Evolutionary conservation across 169 alveolate genomes (phyloP).

Genomic region (Plasmodium blacklocki): DNA sequence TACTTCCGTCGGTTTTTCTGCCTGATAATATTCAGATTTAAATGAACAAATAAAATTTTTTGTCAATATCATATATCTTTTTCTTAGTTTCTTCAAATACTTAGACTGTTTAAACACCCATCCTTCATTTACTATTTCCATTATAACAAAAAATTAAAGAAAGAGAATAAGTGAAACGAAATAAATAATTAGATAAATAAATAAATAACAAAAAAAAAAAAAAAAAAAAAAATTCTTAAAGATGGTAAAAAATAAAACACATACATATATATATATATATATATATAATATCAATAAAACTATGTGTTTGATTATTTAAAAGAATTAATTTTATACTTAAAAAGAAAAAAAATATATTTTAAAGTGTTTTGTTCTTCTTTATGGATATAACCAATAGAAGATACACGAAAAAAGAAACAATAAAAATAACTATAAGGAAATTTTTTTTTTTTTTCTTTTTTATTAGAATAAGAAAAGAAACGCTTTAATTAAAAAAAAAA

Average conservation of each 20-base stretch:
- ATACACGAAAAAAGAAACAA: background rate
- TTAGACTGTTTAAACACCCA: conserved; percentile 72
- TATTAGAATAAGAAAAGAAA: no score
- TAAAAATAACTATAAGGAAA: background rate
- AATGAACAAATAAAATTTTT: conserved; percentile 69
- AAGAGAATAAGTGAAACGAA: background rate
- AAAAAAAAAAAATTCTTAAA: conserved; percentile 1
- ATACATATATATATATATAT: background rate
- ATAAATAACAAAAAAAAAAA: background rate
- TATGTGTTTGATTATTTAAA: no score
- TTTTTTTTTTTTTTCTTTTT: background rate
- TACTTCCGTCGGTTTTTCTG: conserved; percentile 73
- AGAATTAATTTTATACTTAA: no score
- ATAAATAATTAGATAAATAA: background rate
- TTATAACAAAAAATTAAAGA: conserved; percentile 2
- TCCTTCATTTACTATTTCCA: conserved; percentile 72
- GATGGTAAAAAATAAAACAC: background rate
- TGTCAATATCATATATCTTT: conserved; percentile 56
- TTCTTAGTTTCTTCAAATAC: conserved; percentile 55
- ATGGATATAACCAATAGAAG: background rate
- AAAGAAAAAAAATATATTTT: no score
- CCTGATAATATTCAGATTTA: conserved; percentile 71
- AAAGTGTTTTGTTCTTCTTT: no score
- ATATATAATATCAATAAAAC: no score
- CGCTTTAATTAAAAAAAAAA: no score